Conservation (phyloP, 2,329 filamentous ascomycete genomes). For the Hypoxylon sp. region DNA sequence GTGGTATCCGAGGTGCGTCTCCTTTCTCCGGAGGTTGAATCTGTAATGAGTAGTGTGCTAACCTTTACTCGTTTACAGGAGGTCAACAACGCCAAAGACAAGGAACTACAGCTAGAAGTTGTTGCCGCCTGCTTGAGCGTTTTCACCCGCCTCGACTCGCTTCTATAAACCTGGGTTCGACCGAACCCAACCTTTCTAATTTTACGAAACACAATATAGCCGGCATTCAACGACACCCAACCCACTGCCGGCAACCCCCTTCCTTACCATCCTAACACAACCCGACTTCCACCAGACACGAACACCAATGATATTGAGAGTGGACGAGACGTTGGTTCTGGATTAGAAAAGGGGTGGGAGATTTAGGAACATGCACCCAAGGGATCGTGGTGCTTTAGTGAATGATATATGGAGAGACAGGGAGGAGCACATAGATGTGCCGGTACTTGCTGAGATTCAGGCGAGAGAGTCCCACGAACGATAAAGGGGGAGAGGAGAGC, state of each 20-base stretch:
- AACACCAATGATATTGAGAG: slow-evolving; percentile 17
- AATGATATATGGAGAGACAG: not conserved
- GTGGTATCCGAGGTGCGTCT: slow-evolving; percentile 79
- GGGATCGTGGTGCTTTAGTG: not conserved
- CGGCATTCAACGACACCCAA: slow-evolving; percentile 25
- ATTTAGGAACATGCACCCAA: slow-evolving; percentile 18
- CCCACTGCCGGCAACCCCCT: slow-evolving; percentile 9
- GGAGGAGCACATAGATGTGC: slow-evolving; percentile 16
- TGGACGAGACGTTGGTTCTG: slow-evolving; percentile 27
- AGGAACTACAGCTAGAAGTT: slow-evolving; percentile 96
- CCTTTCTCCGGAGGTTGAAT: not conserved
- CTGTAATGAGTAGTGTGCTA: slow-evolving; percentile 18
- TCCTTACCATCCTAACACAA: slow-evolving; percentile 18
- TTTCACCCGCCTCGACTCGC: slow-evolving; percentile 95
- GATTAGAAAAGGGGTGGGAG: slow-evolving; percentile 26
- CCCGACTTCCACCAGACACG: slow-evolving; percentile 13
- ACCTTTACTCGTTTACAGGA: slow-evolving; percentile 65
- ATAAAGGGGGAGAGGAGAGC: not conserved
- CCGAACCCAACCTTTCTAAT: slow-evolving; percentile 28
- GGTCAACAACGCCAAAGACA: slow-evolving; percentile 87
- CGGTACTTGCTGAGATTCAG: slow-evolving; percentile 18
- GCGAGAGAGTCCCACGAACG: slow-evolving; percentile 5
- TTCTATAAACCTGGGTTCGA: slow-evolving; percentile 73
- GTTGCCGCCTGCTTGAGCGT: slow-evolving; percentile 97
- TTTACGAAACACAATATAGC: slow-evolving; percentile 31